Evolutionary conservation across 495 filamentous ascomycete genomes (phyloP), one percentile per base, ranked within the genome.

Genomic region (Xylaria bambusicola): DNA sequence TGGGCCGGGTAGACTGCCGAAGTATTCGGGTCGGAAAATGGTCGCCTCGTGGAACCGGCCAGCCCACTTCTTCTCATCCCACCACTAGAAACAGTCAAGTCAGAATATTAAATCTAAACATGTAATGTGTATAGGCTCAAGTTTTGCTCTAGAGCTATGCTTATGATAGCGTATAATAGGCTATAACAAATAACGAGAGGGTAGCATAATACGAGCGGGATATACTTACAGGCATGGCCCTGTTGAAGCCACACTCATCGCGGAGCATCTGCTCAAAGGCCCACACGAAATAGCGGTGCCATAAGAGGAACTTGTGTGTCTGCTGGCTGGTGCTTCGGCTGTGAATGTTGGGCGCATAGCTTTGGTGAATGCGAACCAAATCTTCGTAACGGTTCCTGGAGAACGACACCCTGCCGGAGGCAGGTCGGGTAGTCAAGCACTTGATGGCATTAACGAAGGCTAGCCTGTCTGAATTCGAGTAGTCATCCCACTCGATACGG

Each of bases 211-310:
- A 47, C 6, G 15, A 38, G 13, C 36, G 12, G 13, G 13, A 6
- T 33, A 3, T 5, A 53, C 57, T 52, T 60, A 60, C 57, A 6
- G 68, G 55, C 58, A 71, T 62, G 9, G 68, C 68, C 9, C 68
- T 77, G 76, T 71, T 77, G 68, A 88, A 90, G 56, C 84, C 84
- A 65, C 87, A 89, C 66, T 90, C 85, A 50, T 82, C 77, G 44
- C 82, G 78, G 6, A 89, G 71, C 2, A 84, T 77, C 67, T 83
- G 74, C 63, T 88, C 86, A 64, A 82, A 86, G 24, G 75, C 71
- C 71, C 73, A 84, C 46, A 78, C 77, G 72, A 81, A 88, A 73
- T 86, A 84, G 1, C 86, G 78, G 70, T 88, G 86, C 85, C 86
- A 90, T n/a, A 80, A 67, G 8, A 88, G 73, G 73, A 90, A 86